These are phyloP conservation scores for Xylaria sp. DNA, from an alignment of 2,329 filamentous ascomycete species.

Conservation along the genomic window DNA sequence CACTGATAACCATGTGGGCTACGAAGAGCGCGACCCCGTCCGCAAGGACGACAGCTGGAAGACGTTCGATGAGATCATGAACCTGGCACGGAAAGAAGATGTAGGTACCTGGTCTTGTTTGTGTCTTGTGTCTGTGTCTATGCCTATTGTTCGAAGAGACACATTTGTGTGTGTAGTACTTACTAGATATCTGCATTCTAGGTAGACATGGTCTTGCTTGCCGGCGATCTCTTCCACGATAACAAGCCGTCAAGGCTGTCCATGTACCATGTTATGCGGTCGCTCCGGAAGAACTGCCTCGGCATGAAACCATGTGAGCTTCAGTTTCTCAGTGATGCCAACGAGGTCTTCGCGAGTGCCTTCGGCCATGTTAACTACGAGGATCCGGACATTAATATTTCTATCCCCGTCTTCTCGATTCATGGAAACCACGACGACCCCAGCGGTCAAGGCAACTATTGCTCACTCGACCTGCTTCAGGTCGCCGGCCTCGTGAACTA, in stretches of 20 bases:
- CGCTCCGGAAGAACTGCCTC: constrained; percentile 89
- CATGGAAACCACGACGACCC: constrained; percentile 99
- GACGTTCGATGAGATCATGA: constrained; percentile 95
- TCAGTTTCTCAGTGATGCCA: constrained; percentile 92
- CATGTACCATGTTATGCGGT: constrained; percentile 97
- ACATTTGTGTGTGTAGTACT: constrained; percentile 17
- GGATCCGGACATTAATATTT: constrained; percentile 95
- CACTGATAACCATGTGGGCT: constrained; percentile 98
- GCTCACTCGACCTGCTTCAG: constrained; percentile 90
- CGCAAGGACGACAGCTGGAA: constrained; percentile 98
- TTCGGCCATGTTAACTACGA: constrained; percentile 98
- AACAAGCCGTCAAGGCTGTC: constrained; percentile 96
- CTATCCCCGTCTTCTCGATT: constrained; percentile 97
- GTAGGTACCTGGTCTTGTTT: constrained; percentile 54
- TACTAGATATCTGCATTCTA: constrained; percentile 45
- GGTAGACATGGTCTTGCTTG: constrained; percentile 96
- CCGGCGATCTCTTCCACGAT: constrained; percentile 95
- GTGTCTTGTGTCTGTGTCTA: not conserved
- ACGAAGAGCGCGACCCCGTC: constrained; percentile 89
- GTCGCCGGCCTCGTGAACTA: constrained; percentile 94
- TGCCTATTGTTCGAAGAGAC: not conserved
- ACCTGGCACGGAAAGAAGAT: constrained; percentile 83
- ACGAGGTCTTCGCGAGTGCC: constrained; percentile 86
- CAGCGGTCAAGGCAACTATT: constrained; percentile 92
- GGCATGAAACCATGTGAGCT: constrained; percentile 96